Conservation (phyloP, 768 basidiomycete species). For the Glaciozyma martinii region DNA sequence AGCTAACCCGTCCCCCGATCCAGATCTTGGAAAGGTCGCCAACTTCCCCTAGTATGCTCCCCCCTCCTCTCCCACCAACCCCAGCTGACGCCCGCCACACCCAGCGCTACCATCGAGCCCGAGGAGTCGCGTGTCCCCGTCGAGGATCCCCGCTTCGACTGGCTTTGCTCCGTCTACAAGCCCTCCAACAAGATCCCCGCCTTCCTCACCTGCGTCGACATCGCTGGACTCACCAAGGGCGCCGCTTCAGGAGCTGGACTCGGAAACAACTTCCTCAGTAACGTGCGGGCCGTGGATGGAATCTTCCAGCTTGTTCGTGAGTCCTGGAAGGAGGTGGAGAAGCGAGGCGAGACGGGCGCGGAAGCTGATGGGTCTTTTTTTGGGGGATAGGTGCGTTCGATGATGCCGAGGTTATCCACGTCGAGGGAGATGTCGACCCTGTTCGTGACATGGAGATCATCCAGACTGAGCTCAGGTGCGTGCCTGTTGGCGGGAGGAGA, state of each 20-base stretch:
- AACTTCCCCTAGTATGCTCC: conserved; percentile 73
- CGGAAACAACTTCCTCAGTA: conserved; percentile 93
- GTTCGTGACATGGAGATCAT: conserved; percentile 96
- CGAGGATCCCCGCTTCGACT: conserved; percentile 86
- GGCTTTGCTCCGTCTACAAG: conserved; percentile 86
- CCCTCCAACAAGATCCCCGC: conserved; percentile 81
- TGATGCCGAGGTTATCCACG: conserved; percentile 98
- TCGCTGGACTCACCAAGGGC: conserved; percentile 95
- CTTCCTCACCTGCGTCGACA: conserved; percentile 95
- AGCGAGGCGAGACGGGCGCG: background rate
- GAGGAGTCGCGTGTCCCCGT: conserved; percentile 70
- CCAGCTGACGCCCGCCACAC: background rate
- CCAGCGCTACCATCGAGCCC: conserved; percentile 28
- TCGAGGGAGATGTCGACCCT: conserved; percentile 96
- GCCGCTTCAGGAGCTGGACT: conserved; percentile 97
- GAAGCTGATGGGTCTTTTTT: background rate
- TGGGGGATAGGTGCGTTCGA: conserved; percentile 59
- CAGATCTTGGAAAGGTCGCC: conserved; percentile 44
- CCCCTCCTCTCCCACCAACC: background rate
- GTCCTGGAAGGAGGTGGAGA: background rate
- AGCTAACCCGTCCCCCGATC: background rate
- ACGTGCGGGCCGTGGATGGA: conserved; percentile 95
- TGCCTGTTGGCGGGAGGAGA: background rate
- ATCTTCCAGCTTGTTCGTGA: conserved; percentile 92
- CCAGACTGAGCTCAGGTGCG: conserved; percentile 66